These are phyloP conservation scores for Musa acuminata DNA, from an alignment of 176 grass and related monocot species.

Conservation along the genomic window DNA sequence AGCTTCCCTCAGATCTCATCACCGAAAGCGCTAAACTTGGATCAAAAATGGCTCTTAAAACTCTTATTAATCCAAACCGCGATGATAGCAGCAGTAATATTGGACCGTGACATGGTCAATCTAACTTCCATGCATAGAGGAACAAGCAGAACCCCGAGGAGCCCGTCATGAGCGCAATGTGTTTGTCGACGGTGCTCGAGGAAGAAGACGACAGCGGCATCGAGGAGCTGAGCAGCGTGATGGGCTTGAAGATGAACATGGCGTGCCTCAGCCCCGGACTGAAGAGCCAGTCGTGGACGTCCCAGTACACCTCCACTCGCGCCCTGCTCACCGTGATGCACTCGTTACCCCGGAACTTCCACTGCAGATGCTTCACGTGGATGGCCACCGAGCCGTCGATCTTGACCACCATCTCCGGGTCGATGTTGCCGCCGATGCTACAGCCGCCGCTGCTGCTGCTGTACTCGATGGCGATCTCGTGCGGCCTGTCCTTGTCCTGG, in stretches of 20 bases:
- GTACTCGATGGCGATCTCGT: constrained; percentile 66
- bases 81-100: no score
- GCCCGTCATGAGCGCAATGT: no score
- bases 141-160: constrained; percentile 55
- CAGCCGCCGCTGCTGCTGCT: constrained; percentile 13
- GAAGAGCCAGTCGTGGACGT: constrained; percentile 91
- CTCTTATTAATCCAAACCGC: no score
- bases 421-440: constrained; percentile 21
- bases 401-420: constrained; percentile 50
- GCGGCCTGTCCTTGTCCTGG: constrained; percentile 43
- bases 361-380: constrained; percentile 82
- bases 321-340: constrained; percentile 56
- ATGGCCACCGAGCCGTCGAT: constrained; percentile 61
- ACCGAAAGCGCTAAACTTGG: no score
- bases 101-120: constrained; percentile 11
- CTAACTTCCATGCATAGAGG: constrained; percentile 85
- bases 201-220: constrained; percentile 20
- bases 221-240: constrained; percentile 36
- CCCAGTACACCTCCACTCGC: constrained; percentile 83
- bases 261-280: constrained; percentile 54
- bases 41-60: no score
- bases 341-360: constrained; percentile 85
- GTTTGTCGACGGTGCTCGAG: not conserved
- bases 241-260: constrained; percentile 68
- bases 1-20: no score